Evolutionary conservation across 768 basidiomycete genomes (phyloP), one percentile per base, ranked within the genome.

Genomic region (Boletales sp.): DNA sequence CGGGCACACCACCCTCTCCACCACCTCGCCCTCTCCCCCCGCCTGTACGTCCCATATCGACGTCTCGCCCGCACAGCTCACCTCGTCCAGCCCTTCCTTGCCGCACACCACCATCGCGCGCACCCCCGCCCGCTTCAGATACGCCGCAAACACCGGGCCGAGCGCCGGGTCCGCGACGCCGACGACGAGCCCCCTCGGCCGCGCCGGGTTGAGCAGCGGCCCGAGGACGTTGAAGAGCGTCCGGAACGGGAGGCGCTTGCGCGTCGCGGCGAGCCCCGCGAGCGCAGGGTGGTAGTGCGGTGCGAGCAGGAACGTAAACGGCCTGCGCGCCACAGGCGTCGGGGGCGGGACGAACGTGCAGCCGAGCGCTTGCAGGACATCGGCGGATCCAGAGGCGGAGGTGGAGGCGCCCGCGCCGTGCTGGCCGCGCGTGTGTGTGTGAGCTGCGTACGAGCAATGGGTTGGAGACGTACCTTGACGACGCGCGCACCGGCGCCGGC

Each of bases 211-310:
- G 69, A 95, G 87, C 35, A 98, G 79, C 0, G 95, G 97, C 0
- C 97, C 94, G 30, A 97, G 77, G 51, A 94, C 73, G 70, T 99
- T 98, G 80, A 97, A 97, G 74, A 99, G 85, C 9, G 95, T 97
- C 40, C 94, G 86, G 74, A 95, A 97, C 40, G 93, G 92, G 46
- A 98, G 81, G 0, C 83, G 72, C 60, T 87, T 88, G 47, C 95
- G 86, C 62, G 87, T 81, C 0, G 95, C 93, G 0, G 87, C 87
- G 56, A 98, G 76, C 48, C 79, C 71, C 6, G 87, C 90, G 41
- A 97, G 77, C 0, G 87, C 69, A 2, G 94, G 94, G 69, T 98
- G 94, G 69, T 93, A 97, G 64, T 94, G 87, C 0, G 93, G 87
- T 0, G 92, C 97, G 53, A 95, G 84, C 65, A 99, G 86, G 78